Conservation (phyloP, 768 basidiomycete species). For the Russula sp. region DNA sequence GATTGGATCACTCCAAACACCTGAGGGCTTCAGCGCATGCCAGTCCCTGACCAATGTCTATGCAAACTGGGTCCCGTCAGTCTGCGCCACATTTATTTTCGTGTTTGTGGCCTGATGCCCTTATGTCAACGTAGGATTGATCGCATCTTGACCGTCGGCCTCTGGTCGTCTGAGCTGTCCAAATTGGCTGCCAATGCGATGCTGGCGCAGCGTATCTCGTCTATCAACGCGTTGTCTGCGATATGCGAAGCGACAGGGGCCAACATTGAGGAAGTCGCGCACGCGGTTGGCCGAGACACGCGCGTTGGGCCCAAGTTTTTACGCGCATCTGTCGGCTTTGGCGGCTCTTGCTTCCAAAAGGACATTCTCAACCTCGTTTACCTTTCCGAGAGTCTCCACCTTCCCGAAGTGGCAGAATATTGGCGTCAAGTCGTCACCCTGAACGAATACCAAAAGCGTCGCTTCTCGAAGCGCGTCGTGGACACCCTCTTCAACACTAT, state of each 20-base stretch:
- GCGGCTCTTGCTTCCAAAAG: constrained; percentile 99
- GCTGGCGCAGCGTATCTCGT: constrained; percentile 98
- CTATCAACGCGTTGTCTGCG: constrained; percentile 94
- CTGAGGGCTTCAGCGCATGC: constrained; percentile 79
- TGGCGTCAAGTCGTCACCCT: constrained; percentile 96
- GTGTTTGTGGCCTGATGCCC: neutral
- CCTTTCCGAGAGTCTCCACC: constrained; percentile 86
- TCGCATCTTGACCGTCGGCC: constrained; percentile 84
- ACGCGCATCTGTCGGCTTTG: constrained; percentile 92
- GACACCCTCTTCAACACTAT: constrained; percentile 98
- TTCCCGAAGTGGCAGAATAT: constrained; percentile 96
- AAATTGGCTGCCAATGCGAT: constrained; percentile 99
- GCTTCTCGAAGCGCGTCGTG: constrained; percentile 94
- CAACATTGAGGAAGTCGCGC: constrained; percentile 95
- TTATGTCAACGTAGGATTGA: constrained; percentile 42
- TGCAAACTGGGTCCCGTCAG: constrained; percentile 93
- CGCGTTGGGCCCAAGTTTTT: constrained; percentile 95
- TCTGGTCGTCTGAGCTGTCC: constrained; percentile 97
- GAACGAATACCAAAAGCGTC: constrained; percentile 97
- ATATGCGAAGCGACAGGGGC: constrained; percentile 99
- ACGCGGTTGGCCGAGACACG: constrained; percentile 88
- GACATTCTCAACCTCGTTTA: constrained; percentile 99
- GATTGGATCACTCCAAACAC: constrained; percentile 90
- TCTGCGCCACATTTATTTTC: constrained; percentile 17
- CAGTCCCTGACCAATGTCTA: constrained; percentile 73